Percentiles rank a stretch among this genome's conserved stretches.
These are phyloP conservation scores for Tuber indicum DNA, from an alignment of 495 filamentous ascomycete species.

Conservation along the genomic window DNA sequence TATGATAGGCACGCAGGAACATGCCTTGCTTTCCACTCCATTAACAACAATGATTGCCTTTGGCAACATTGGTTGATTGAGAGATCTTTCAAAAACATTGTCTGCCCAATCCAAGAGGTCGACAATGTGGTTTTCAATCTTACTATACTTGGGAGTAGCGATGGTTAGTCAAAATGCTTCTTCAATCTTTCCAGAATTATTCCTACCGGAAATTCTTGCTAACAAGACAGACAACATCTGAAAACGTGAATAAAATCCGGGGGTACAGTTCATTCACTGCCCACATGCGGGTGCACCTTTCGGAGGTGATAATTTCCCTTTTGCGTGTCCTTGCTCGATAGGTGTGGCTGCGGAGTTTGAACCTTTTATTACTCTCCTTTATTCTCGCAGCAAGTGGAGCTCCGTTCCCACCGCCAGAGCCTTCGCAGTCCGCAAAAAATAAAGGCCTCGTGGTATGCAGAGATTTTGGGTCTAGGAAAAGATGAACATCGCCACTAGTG, in stretches of 20 bases:
- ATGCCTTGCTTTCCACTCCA: conserved; percentile 31
- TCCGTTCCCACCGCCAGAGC: conserved; percentile 30
- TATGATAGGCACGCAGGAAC: background rate
- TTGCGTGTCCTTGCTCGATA: conserved; percentile 12
- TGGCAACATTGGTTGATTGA: conserved; percentile 44
- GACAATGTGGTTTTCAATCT: conserved; percentile 38
- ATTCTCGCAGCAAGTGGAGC: conserved; percentile 45
- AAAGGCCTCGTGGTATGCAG: conserved; percentile 40
- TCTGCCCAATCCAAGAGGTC: conserved; percentile 41
- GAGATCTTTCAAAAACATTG: conserved; percentile 39
- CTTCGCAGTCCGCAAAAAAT: conserved; percentile 40
- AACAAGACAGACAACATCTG: conserved; percentile 42
- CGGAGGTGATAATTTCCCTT: conserved; percentile 11
- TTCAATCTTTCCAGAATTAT: conserved; percentile 8
- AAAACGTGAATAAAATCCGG: conserved; percentile 43
- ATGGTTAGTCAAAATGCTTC: background rate
- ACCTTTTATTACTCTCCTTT: conserved; percentile 32
- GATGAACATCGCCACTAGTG: conserved; percentile 59
- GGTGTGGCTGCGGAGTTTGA: background rate
- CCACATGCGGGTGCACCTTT: conserved; percentile 19
- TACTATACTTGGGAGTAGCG: conserved; percentile 11
- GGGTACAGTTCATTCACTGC: conserved; percentile 42
- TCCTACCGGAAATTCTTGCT: conserved; percentile 38
- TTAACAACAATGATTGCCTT: conserved; percentile 43
- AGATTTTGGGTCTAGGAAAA: conserved; percentile 56